phyloP scores from a whole-genome alignment of 1,284 basidiomycete genomes.

The Moesziomyces parantarcticus region DNA sequence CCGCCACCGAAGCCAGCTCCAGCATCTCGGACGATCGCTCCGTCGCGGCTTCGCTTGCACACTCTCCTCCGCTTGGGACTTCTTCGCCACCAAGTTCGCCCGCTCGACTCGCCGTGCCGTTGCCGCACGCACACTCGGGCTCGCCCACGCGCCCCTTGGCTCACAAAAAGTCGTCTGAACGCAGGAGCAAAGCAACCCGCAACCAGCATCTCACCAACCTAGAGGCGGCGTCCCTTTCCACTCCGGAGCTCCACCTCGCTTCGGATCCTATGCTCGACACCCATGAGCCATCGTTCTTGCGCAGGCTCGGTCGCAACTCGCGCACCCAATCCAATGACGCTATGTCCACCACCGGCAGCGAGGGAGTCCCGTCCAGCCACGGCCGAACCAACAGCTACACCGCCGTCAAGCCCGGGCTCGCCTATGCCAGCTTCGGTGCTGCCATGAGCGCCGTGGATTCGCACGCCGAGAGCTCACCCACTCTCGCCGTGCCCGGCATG shows the following conservation, averaged over 20 bases:
- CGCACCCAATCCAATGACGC: constrained; percentile 23
- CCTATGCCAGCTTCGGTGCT: constrained; percentile 44
- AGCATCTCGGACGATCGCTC: constrained; percentile 8
- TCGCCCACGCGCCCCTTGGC: constrained; percentile 21
- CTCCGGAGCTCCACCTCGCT: constrained; percentile 57
- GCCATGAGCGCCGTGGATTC: constrained; percentile 46
- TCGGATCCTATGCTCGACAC: constrained; percentile 54
- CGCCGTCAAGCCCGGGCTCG: constrained; percentile 15
- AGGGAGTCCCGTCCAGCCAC: constrained; percentile 2
- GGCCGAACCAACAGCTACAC: constrained; percentile 15
- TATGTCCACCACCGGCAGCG: constrained; percentile 22
- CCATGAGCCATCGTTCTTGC: constrained; percentile 45
- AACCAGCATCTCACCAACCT: constrained; percentile 47
- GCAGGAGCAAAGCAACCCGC: constrained; percentile 31
- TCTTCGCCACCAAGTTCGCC: constrained; percentile 13
- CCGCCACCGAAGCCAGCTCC: constrained; percentile 4
- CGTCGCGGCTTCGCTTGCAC: constrained; percentile 16
- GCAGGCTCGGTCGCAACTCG: constrained; percentile 33
- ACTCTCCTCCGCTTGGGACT: constrained; percentile 28
- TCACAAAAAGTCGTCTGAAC: constrained; percentile 32
- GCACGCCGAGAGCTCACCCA: constrained; percentile 6
- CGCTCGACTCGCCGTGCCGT: constrained; percentile 11
- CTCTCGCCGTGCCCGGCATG: constrained; percentile 1
- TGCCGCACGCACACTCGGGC: constrained; percentile 11
- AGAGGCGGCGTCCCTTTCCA: constrained; percentile 51